These are phyloP conservation scores for Coniochaeta prunicola DNA, from an alignment of 2,329 filamentous ascomycete species.

Conservation along the genomic window DNA sequence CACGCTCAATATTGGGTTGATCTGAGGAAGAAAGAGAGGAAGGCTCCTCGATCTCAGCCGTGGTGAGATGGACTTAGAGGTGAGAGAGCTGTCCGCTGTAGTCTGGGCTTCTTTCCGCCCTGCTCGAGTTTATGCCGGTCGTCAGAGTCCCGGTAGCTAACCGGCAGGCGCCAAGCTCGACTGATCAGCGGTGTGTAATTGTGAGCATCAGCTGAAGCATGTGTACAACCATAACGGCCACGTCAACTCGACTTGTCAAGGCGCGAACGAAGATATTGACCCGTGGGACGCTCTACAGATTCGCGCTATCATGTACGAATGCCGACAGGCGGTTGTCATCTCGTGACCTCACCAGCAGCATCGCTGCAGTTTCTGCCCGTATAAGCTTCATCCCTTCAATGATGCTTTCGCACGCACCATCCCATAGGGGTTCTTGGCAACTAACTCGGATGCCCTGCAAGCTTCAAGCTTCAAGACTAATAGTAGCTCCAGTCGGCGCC, in stretches of 20 bases:
- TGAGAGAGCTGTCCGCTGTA: neutral
- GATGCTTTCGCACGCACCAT: neutral
- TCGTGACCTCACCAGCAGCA: neutral
- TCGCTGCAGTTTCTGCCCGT: neutral
- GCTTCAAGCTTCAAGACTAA: neutral
- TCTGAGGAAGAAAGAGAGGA: neutral
- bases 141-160: neutral
- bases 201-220: neutral
- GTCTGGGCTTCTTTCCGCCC: neutral
- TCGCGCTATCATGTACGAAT: neutral
- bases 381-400: neutral
- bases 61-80: neutral
- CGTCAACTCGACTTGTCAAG: neutral
- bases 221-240: neutral
- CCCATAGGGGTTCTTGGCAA: neutral
- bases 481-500: neutral
- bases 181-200: neutral
- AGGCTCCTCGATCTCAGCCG: neutral
- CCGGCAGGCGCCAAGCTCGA: neutral
- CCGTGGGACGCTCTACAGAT: neutral
- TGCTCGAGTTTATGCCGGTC: neutral
- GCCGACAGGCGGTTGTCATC: neutral
- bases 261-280: neutral
- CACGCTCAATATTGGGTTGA: neutral
- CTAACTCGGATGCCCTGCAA: neutral